phyloP scores from a whole-genome alignment of 352 stramenopile species.

The Pythium folliculosum region DNA sequence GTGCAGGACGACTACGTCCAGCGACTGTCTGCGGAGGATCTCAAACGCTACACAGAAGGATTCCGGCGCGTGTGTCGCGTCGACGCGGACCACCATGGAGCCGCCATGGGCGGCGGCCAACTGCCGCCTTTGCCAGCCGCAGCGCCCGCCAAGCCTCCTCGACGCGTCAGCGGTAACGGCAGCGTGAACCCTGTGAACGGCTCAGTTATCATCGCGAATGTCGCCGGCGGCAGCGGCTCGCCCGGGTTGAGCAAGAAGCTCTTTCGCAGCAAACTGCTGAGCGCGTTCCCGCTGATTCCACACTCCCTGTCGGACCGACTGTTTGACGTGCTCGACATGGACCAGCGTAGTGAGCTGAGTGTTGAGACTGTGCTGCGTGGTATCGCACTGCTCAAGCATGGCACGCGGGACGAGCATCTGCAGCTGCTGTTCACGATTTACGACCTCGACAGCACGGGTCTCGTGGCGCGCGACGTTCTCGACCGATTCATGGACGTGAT shows the following conservation, averaged over 20 bases:
- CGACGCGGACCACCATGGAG: slow-evolving; percentile 25
- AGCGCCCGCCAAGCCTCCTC: slow-evolving; percentile 22
- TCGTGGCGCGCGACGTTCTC: slow-evolving; percentile 69
- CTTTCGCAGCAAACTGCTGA: slow-evolving; percentile 81
- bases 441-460: slow-evolving; percentile 64
- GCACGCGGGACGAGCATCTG: slow-evolving; percentile 69
- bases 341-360: slow-evolving; percentile 64
- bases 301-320: slow-evolving; percentile 81
- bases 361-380: slow-evolving; percentile 65
- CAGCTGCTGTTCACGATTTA: slow-evolving; percentile 86
- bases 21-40: slow-evolving; percentile 53
- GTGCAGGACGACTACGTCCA: slow-evolving; percentile 49
- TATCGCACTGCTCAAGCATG: slow-evolving; percentile 75
- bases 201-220: background rate
- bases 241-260: slow-evolving; percentile 61
- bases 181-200: slow-evolving; percentile 22
- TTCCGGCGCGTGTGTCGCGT: slow-evolving; percentile 72
- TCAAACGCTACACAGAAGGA: slow-evolving; percentile 73
- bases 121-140: slow-evolving; percentile 26
- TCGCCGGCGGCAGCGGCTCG: slow-evolving; percentile 3
- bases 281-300: slow-evolving; percentile 77
- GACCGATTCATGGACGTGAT: slow-evolving; percentile 87
- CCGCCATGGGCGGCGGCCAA: slow-evolving; percentile 16
- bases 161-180: slow-evolving; percentile 14
- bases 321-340: slow-evolving; percentile 81